phyloP scores from a whole-genome alignment of 208 protist species.

The Trichomonas tenax region DNA sequence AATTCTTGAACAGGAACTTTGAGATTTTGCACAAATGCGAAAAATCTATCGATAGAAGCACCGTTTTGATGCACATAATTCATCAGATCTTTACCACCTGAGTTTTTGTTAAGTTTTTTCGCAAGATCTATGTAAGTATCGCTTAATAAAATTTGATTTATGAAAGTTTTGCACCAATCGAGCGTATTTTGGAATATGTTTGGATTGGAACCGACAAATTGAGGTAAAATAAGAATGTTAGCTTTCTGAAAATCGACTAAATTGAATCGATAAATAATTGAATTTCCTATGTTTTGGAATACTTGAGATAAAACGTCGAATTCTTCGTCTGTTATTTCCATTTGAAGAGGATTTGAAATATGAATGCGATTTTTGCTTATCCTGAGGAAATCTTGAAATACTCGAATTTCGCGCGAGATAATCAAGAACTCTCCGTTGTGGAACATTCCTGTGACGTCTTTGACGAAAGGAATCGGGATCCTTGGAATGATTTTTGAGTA shows the following conservation, averaged over 20 bases:
- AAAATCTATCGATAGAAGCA: neutral
- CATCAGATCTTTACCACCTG: neutral
- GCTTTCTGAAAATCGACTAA: neutral
- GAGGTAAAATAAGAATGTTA: neutral
- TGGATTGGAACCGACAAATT: neutral
- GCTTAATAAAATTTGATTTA: neutral
- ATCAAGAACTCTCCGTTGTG: neutral
- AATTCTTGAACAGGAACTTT: neutral
- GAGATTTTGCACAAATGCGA: neutral
- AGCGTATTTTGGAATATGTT: neutral
- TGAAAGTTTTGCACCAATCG: neutral
- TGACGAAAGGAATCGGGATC: neutral
- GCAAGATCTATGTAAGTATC: neutral
- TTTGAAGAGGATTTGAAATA: neutral
- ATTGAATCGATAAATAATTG: neutral
- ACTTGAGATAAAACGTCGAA: neutral
- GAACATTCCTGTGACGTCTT: no score
- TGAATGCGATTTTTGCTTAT: neutral
- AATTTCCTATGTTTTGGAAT: neutral
- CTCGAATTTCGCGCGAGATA: neutral
- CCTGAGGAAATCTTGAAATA: neutral
- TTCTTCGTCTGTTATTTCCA: neutral
- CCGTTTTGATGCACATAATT: neutral
- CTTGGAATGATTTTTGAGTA: neutral
- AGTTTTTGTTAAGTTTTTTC: neutral